Conservation (phyloP, 179 eudicot species). For the Gypsophila paniculata region DNA sequence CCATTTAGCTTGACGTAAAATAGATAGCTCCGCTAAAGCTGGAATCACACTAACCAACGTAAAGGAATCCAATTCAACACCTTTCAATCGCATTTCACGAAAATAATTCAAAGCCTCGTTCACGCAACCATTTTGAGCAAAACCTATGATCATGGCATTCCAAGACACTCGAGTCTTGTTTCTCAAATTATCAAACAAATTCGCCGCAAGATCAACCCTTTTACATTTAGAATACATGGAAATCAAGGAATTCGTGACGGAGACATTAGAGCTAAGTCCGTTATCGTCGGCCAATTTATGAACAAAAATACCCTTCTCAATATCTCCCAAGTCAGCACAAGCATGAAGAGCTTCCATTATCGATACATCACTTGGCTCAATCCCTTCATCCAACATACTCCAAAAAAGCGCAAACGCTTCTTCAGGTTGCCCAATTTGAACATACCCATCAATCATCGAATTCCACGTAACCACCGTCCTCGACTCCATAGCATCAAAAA, state of each 20-base stretch:
- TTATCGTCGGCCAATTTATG: slow-evolving; percentile 37
- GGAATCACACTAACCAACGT: slow-evolving; percentile 63
- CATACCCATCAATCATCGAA: slow-evolving; percentile 66
- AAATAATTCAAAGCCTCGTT: slow-evolving; percentile 50
- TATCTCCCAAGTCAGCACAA: slow-evolving; percentile 48
- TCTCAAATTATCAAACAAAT: slow-evolving; percentile 38
- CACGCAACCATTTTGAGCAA: slow-evolving; percentile 52
- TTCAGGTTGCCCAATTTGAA: slow-evolving; percentile 44
- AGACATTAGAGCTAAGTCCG: slow-evolving; percentile 39
- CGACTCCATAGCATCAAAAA: slow-evolving; percentile 45
- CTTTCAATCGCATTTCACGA: slow-evolving; percentile 34
- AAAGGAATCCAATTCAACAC: slow-evolving; percentile 48
- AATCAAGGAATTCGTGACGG: slow-evolving; percentile 60
- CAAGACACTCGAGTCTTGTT: slow-evolving; percentile 63
- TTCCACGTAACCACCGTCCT: slow-evolving; percentile 68
- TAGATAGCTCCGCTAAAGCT: slow-evolving; percentile 60
- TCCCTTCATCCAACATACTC: slow-evolving; percentile 52
- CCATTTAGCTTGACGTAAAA: slow-evolving; percentile 60
- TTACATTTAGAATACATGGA: slow-evolving; percentile 71
- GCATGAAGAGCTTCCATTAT: slow-evolving; percentile 62
- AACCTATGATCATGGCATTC: slow-evolving; percentile 71
- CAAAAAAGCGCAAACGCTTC: slow-evolving; percentile 55
- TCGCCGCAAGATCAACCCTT: slow-evolving; percentile 45
- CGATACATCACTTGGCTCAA: slow-evolving; percentile 55
- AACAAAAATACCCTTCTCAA: slow-evolving; percentile 44